Conservation (phyloP, 306 rosid species). For the Lathyrus sativus region DNA sequence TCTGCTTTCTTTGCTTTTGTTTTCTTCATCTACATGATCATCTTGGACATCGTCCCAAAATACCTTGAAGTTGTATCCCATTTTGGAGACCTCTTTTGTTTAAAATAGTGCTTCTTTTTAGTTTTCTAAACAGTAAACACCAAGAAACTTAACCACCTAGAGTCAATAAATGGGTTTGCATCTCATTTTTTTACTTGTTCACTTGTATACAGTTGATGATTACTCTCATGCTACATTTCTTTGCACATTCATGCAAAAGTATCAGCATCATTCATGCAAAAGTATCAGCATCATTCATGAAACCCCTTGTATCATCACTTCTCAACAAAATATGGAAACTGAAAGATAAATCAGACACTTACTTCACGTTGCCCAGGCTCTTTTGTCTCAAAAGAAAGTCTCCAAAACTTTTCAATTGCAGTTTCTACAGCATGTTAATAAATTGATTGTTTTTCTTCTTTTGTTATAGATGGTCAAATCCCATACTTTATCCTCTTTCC, state of each 20-base stretch:
- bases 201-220: neutral
- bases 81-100: neutral
- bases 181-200: neutral
- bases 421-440: neutral
- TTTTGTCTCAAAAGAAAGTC: neutral
- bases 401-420: neutral
- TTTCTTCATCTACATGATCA: slow-evolving; percentile 9
- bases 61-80: neutral
- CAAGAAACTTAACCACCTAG: slow-evolving; percentile 1
- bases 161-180: slow-evolving; percentile 3
- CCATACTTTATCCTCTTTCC: neutral
- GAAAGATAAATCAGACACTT: neutral
- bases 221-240: neutral
- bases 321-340: neutral
- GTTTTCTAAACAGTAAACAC: neutral
- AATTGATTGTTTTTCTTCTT: neutral
- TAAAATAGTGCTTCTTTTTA: neutral
- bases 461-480: slow-evolving; percentile 7
- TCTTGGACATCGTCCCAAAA: neutral
- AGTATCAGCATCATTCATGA: neutral
- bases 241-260: neutral
- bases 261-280: neutral
- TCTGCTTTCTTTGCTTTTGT: neutral
- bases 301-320: neutral
- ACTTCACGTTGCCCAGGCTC: neutral